Evolutionary conservation across 148 eudicot genomes (phyloP).

Genomic region (Nepenthes mirabilis): DNA sequence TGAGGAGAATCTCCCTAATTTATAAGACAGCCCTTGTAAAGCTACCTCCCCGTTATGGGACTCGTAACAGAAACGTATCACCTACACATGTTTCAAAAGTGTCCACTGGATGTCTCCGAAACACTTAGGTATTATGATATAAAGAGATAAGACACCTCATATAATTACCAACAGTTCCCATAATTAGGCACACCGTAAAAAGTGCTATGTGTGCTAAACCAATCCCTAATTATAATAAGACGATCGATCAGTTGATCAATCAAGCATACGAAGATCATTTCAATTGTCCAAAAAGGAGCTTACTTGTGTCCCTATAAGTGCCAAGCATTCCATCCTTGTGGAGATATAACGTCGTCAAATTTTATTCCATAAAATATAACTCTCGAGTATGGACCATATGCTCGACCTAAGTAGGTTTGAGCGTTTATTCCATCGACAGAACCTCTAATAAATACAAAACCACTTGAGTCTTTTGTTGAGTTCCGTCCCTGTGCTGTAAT

Average conservation of each 20-base stretch:
- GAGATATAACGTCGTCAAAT: slow-evolving; percentile 8
- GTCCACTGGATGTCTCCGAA: too few relatives aligned
- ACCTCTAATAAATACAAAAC: slow-evolving; percentile 23
- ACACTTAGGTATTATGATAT: too few relatives aligned
- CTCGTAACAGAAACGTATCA: too few relatives aligned
- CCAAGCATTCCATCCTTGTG: slow-evolving; percentile 25
- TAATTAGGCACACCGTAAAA: too few relatives aligned
- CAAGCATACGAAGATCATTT: not conserved
- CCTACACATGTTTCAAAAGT: too few relatives aligned
- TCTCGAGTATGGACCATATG: slow-evolving; percentile 16
- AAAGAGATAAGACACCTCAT: too few relatives aligned
- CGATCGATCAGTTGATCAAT: not conserved
- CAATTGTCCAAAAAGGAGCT: not conserved
- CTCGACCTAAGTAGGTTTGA: slow-evolving; percentile 20
- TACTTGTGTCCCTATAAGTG: slow-evolving; percentile 8
- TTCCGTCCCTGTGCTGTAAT: slow-evolving; percentile 27
- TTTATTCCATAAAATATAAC: slow-evolving; percentile 14
- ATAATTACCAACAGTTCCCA: too few relatives aligned
- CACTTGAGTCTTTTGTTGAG: slow-evolving; percentile 8
- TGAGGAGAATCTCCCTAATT: too few relatives aligned
- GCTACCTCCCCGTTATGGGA: too few relatives aligned
- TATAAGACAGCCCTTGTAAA: too few relatives aligned
- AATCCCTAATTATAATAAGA: not conserved
- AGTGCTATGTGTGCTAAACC: not conserved
- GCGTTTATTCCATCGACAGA: slow-evolving; percentile 10